A percentile compares a stretch with the other conserved stretches of the same genome.
These are phyloP conservation scores for Omphalea diandra DNA, from an alignment of 441 rosid genomes.

Conservation along the genomic window DNA sequence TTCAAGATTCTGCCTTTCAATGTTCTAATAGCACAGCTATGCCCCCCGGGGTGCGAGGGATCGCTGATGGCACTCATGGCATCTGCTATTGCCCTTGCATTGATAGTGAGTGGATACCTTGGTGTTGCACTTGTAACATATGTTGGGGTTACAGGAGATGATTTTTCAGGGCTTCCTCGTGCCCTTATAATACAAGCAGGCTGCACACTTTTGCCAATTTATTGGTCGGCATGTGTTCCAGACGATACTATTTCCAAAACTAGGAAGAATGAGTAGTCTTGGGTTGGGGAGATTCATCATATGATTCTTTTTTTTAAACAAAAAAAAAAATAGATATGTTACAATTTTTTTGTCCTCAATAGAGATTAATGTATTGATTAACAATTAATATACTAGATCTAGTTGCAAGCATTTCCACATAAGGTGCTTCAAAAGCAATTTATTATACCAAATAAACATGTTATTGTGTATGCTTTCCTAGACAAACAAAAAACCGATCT, in stretches of 20 bases:
- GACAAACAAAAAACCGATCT: no score
- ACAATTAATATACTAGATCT: background rate
- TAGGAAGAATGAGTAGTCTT: slow-evolving; percentile 24
- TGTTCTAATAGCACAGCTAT: slow-evolving; percentile 57
- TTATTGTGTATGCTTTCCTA: no score
- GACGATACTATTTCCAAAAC: slow-evolving; percentile 38
- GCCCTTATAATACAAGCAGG: slow-evolving; percentile 63
- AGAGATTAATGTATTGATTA: background rate
- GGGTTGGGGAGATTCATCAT: background rate
- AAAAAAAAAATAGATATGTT: no score
- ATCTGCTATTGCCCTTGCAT: slow-evolving; percentile 74
- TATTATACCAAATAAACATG: no score
- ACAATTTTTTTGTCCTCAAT: background rate
- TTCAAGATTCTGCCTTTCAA: slow-evolving; percentile 81
- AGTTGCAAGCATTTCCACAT: background rate
- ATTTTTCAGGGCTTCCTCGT: slow-evolving; percentile 57
- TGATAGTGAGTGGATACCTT: slow-evolving; percentile 71
- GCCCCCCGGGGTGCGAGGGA: slow-evolving; percentile 90
- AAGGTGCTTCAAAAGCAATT: background rate
- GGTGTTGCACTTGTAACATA: slow-evolving; percentile 70
- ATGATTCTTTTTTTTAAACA: no score
- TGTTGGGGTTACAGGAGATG: slow-evolving; percentile 52
- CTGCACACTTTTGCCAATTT: slow-evolving; percentile 56
- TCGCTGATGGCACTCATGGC: slow-evolving; percentile 79
- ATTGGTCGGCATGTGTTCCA: slow-evolving; percentile 61